Conservation (phyloP, 164 flowering plant species). For the Taxillus chinensis region DNA sequence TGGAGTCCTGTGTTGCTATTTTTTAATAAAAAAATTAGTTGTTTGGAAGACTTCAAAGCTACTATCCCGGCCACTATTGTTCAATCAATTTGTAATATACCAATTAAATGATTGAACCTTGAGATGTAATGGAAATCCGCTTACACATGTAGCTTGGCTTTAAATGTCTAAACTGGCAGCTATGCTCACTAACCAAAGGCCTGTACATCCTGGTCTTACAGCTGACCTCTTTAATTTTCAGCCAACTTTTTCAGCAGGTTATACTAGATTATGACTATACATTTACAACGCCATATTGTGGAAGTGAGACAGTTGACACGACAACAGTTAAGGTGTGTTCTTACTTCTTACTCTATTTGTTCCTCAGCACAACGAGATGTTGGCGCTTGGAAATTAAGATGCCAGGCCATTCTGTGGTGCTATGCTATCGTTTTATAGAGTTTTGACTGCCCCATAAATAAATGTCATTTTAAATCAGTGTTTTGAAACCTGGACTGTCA, state of each 20-base stretch:
- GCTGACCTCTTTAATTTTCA: constrained; percentile 28
- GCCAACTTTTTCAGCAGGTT: constrained; percentile 80
- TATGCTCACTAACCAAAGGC: not conserved
- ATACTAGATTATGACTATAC: constrained; percentile 96
- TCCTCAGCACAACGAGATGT: not conserved
- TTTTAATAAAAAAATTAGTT: no score
- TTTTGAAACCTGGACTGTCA: no score
- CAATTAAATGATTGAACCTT: not conserved
- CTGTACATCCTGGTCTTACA: constrained; percentile 3
- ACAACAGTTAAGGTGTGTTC: constrained; percentile 37
- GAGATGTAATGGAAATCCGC: not conserved
- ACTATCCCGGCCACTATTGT: no score
- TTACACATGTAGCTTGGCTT: not conserved
- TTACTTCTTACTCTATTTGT: not conserved
- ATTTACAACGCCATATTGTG: constrained; percentile 94
- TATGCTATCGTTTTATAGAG: not conserved
- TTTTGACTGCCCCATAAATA: not conserved
- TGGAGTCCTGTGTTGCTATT: no score
- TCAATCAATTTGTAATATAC: no score
- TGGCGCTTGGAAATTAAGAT: not conserved
- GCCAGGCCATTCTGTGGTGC: not conserved
- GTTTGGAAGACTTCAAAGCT: no score
- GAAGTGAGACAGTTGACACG: constrained; percentile 57
- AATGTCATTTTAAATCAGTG: not conserved
- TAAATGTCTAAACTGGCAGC: not conserved